Percentiles rank a stretch among this genome's conserved stretches.
phyloP scores from a whole-genome alignment of 495 filamentous ascomycete species.

The Hypoxylon cercidicola region DNA sequence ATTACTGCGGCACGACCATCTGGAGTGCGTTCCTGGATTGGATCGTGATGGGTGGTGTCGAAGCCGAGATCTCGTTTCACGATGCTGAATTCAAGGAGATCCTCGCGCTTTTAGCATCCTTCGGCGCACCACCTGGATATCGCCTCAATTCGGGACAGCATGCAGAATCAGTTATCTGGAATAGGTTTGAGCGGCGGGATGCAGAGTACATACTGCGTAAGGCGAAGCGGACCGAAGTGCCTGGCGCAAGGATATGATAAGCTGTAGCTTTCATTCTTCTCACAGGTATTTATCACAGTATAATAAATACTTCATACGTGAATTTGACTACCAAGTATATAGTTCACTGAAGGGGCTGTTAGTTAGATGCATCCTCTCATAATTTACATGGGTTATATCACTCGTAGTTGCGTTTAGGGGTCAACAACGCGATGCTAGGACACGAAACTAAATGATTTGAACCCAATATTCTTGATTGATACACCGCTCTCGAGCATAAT shows the following conservation, averaged over 20 bases:
- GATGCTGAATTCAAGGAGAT: not conserved
- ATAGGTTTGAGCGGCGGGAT: not conserved
- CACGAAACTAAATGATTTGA: not conserved
- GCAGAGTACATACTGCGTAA: not conserved
- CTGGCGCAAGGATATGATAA: too few relatives aligned
- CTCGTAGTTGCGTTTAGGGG: too few relatives aligned
- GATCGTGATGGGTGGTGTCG: not conserved
- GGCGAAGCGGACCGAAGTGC: too few relatives aligned
- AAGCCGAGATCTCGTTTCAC: not conserved
- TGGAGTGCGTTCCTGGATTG: not conserved
- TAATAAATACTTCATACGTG: too few relatives aligned
- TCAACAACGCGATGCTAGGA: too few relatives aligned
- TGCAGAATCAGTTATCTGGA: not conserved
- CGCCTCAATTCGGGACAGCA: not conserved
- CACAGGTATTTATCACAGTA: too few relatives aligned
- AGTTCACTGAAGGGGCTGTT: too few relatives aligned
- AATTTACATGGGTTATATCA: too few relatives aligned
- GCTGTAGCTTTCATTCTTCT: too few relatives aligned
- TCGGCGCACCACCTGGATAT: not conserved
- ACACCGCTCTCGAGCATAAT: not conserved
- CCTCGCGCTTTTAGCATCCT: not conserved
- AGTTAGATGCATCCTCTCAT: too few relatives aligned
- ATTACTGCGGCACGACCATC: not conserved
- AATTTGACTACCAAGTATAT: too few relatives aligned
- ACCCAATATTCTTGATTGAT: not conserved